Percentiles rank a stretch among this genome's conserved stretches.
Evolutionary conservation across 176 grass and related monocot genomes (phyloP).

Genomic region (Themeda triandra): DNA sequence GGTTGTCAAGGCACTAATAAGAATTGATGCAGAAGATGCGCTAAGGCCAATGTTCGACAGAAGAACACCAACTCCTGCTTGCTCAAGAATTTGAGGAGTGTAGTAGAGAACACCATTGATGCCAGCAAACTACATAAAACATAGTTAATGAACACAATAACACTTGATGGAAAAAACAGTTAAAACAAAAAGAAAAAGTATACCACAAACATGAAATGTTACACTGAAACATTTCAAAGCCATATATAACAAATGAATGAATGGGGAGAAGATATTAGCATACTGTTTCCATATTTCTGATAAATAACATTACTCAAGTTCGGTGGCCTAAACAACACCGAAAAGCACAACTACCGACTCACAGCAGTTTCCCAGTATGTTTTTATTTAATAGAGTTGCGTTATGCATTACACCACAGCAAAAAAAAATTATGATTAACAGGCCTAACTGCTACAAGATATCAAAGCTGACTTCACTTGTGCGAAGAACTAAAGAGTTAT

Average conservation of each 20-base stretch:
- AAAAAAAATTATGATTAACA: not conserved
- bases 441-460: conserved; percentile 8
- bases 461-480: not conserved
- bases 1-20: conserved; percentile 91
- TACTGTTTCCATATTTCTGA: not conserved
- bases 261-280: not conserved
- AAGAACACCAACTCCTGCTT: conserved; percentile 89
- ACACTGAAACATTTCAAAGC: not conserved
- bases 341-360: not conserved
- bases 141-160: not conserved
- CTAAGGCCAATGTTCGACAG: conserved; percentile 80
- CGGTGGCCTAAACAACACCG: not conserved
- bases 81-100: conserved; percentile 96
- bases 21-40: conserved; percentile 77
- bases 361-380: not conserved
- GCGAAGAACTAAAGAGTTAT: not conserved
- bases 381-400: not conserved
- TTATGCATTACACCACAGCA: not conserved
- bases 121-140: conserved; percentile 78
- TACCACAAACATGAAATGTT: not conserved
- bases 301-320: not conserved
- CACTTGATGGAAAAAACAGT: not conserved
- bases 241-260: not conserved
- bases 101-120: conserved; percentile 99
- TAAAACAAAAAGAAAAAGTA: not conserved